Percentiles rank a stretch among this genome's conserved stretches.
These are phyloP conservation scores for Syzygium syzygioides DNA, from an alignment of 441 rosid genomes.

Conservation along the genomic window DNA sequence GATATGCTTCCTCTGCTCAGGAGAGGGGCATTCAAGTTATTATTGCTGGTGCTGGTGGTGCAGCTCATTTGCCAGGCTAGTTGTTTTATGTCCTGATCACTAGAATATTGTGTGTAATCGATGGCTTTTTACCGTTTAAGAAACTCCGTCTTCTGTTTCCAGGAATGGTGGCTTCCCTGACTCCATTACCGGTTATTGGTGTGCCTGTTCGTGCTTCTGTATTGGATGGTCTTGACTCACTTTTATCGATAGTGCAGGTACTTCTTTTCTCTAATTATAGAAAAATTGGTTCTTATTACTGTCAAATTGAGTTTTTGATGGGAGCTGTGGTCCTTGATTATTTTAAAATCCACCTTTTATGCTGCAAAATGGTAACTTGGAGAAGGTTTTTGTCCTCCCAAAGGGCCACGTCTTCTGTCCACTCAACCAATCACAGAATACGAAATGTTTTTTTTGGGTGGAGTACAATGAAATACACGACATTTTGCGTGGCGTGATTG, in stretches of 20 bases:
- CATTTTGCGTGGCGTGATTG: not conserved
- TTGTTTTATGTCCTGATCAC: not conserved
- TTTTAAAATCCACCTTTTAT: not conserved
- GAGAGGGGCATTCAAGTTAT: constrained; percentile 72
- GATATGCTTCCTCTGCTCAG: constrained; percentile 70
- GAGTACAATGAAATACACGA: not conserved
- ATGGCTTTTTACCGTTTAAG: not conserved
- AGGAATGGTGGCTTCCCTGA: constrained; percentile 97
- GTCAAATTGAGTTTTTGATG: not conserved
- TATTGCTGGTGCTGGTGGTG: constrained; percentile 99
- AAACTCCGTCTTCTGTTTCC: constrained; percentile 4
- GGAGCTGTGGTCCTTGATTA: not conserved
- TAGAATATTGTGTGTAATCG: not conserved
- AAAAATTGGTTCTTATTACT: not conserved
- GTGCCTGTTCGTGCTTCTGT: constrained; percentile 85
- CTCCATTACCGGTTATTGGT: constrained; percentile 92
- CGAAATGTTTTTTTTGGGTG: not conserved
- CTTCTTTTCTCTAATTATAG: not conserved
- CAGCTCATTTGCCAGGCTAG: constrained; percentile 94
- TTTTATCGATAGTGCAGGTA: constrained; percentile 95
- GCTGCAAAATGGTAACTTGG: not conserved
- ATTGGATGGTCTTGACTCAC: constrained; percentile 90
- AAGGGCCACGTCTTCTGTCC: not conserved
- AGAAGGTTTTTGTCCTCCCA: not conserved
- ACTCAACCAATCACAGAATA: not conserved